These are phyloP conservation scores for Syzygium malaccense DNA, from an alignment of 441 rosid species.

Conservation along the genomic window DNA sequence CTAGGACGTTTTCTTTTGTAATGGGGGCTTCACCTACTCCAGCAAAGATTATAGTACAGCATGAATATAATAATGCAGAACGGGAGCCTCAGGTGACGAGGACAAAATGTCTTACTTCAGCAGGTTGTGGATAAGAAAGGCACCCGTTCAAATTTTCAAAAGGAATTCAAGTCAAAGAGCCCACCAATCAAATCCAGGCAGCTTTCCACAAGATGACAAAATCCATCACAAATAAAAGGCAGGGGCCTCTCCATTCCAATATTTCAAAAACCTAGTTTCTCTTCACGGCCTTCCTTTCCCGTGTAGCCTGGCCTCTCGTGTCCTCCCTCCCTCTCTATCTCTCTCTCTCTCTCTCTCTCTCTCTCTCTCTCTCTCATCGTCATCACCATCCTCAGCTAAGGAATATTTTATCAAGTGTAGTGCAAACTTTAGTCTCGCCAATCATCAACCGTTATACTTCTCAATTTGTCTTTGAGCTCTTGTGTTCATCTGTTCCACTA, in stretches of 20 bases:
- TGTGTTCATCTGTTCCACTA: background rate
- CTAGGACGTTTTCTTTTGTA: background rate
- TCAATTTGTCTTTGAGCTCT: background rate
- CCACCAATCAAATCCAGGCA: constrained; percentile 33
- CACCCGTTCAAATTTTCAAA: constrained; percentile 10
- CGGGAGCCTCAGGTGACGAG: background rate
- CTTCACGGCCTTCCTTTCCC: background rate
- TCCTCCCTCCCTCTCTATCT: background rate
- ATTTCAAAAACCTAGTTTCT: constrained; percentile 45
- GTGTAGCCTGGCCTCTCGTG: background rate
- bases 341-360: background rate
- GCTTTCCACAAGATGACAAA: constrained; percentile 19
- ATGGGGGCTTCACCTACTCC: background rate
- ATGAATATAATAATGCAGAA: too few species aligned
- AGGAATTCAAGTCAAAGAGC: background rate
- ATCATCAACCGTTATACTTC: background rate
- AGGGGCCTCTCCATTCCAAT: constrained; percentile 36
- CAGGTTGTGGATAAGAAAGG: background rate
- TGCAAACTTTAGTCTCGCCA: background rate
- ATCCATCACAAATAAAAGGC: constrained; percentile 39
- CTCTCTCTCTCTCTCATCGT: background rate
- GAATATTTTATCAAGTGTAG: background rate
- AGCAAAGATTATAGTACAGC: background rate
- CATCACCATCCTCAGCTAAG: background rate
- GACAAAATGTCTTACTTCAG: background rate